Percentiles rank a stretch among this genome's conserved stretches.
These are phyloP conservation scores for Jatropha curcas DNA, from an alignment of 345 rosid species.

Conservation along the genomic window DNA sequence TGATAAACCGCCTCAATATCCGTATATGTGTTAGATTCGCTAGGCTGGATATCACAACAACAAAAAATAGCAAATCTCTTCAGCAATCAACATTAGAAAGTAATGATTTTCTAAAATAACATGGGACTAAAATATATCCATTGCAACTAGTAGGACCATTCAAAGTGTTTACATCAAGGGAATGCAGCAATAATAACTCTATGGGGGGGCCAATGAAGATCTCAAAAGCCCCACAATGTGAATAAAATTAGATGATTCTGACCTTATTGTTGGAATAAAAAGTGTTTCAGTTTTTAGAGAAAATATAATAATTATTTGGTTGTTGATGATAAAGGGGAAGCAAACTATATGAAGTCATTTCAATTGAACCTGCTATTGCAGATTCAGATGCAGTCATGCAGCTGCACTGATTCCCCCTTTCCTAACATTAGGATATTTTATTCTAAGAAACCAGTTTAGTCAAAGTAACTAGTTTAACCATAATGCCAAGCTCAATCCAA, in stretches of 20 bases:
- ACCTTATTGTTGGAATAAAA: no score
- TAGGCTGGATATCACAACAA: constrained; percentile 60
- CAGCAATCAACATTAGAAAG: background rate
- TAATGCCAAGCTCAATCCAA: no score
- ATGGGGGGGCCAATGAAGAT: no score
- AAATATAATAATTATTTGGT: no score
- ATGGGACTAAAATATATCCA: background rate
- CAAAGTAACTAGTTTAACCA: no score
- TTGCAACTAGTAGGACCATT: background rate
- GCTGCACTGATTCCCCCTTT: no score
- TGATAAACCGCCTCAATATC: constrained; percentile 96
- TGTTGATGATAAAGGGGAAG: background rate
- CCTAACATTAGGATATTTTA: no score
- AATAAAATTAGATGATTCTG: no score
- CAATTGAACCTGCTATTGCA: background rate
- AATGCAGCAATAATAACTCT: background rate
- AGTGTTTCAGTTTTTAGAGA: no score
- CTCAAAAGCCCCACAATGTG: no score
- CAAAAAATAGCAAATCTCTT: background rate
- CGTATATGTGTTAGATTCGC: constrained; percentile 89
- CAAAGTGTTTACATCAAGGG: background rate
- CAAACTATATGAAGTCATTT: background rate
- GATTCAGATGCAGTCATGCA: no score
- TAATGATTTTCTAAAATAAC: background rate
- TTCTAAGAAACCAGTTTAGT: no score